Conservation (phyloP, 495 filamentous ascomycete species). For the Tuber microsphaerosporum region DNA sequence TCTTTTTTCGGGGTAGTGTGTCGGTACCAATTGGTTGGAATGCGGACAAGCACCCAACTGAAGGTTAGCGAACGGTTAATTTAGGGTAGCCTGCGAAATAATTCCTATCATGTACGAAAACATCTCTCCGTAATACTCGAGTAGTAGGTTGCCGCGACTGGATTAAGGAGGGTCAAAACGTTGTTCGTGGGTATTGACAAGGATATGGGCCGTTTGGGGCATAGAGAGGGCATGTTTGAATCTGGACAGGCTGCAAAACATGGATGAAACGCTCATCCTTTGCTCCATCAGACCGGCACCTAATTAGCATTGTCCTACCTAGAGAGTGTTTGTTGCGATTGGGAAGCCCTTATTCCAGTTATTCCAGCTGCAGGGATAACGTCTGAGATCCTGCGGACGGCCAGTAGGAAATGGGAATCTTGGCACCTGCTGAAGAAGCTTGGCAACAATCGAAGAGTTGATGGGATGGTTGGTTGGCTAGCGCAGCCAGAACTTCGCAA, state of each 20-base stretch:
- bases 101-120: not conserved
- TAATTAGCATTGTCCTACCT: not conserved
- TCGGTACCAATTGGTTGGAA: not conserved
- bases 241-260: constrained; percentile 23
- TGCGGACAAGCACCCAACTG: not conserved
- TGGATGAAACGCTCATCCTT: constrained; percentile 9
- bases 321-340: not conserved
- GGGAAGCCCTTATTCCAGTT: constrained; percentile 19
- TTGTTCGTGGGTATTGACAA: constrained; percentile 6
- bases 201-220: constrained; percentile 24
- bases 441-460: not conserved
- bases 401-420: not conserved
- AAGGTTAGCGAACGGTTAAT: not conserved
- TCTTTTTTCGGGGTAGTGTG: not conserved
- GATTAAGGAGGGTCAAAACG: constrained; percentile 22
- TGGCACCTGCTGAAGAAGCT: constrained; percentile 17
- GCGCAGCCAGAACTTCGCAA: not conserved
- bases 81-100: not conserved
- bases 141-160: not conserved
- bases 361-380: constrained; percentile 3
- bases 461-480: not conserved
- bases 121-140: not conserved
- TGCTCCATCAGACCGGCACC: constrained; percentile 1
- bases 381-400: not conserved
- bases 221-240: constrained; percentile 30